Evolutionary conservation across 176 grass and related monocot genomes (phyloP), one percentile per base, ranked within the genome.

Genomic region (Puya raimondii): DNA sequence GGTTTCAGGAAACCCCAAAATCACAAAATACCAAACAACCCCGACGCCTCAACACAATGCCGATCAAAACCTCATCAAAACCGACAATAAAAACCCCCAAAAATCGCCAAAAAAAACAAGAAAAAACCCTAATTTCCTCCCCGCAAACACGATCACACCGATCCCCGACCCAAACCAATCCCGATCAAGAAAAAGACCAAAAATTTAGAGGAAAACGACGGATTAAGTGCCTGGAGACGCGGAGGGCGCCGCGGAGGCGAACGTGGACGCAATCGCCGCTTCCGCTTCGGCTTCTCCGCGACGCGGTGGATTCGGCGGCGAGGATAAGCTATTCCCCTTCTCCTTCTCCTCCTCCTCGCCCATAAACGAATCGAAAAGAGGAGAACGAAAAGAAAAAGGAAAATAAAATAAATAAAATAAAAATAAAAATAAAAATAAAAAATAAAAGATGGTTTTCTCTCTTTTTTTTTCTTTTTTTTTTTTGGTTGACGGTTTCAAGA

Each of bases 351-450:
- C 33, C 7, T 16, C n/a, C 21, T 61, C n/a, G 3, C 56, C 0
- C 56, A 61, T 61, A 22, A 22, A 21, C 10, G 21, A 22, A 61
- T 18, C 56, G n/a, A 18, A 22, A 61, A 18, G 21, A 17, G 53
- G 56, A 61, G 12, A 2, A 50, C 1, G 25, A 12, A 12, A 8
- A 47, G 2, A 64, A 27, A 71, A 42, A 21, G 49, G 49, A 5
- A 53, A 59, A 75, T 82, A 78, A 58, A 64, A 71, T 81, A 70
- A n/a, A n/a, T n/a, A 25, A 48, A 14, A 56, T 13, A 13, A 13
- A 1, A 57, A 57, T 16, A 1, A 65, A 51, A 72, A 74, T 4
- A 21, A 51, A 20, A 21, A 76, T 33, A 10, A 9, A 53, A 58
- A 63, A 72, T 42, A 51, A 77, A 20, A 20, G 11, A 22, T 10